Evolutionary conservation across 352 stramenopile genomes (phyloP), one percentile per base, ranked within the genome.

Genomic region (Peronospora destructor): DNA sequence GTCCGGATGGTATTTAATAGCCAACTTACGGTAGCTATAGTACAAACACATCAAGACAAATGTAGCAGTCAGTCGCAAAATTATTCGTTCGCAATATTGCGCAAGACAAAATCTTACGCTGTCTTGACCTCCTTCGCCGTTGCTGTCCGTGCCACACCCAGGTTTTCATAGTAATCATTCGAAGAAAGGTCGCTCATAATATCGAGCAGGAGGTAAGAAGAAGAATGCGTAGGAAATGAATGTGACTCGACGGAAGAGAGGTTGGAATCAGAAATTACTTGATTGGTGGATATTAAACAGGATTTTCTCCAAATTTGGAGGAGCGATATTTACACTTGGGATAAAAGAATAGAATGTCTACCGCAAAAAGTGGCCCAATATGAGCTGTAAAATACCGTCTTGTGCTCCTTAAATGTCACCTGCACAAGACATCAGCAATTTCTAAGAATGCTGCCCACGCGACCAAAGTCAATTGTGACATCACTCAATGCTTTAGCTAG

Each of bases 1-100:
- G 71, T 97, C 88, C 12, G 88, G 88, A 53, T 97, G 88, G 66
- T 94, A 95, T 66, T 95, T 96, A 66, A 97, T 89, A 38, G 88
- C 87, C 23, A 97, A 57, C 59, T 95, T 95, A 25, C 86, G 76
- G 59, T 97, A 97, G 12, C 83, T 93, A 49, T 34, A 48, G 34
- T 29, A 45, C 9, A 49, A n/a, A 36, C 8, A 37, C 6, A 44
- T 6, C 1, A 42, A 58, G 33, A 38, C 28, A 36, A 43, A 5
- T 35, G 14, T 17, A 6, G 2, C 23, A 26, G 23, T 26, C 23
- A 26, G 2, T 4, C 19, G 23, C 23, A 26, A 26, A 26, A 3
- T 26, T 26, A 26, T 26, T 4, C 0, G 23, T 4, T 26, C 23
- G 23, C 23, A 26, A 26, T 6, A 26, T 6, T 6, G 23, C 23